Base-by-base conservation (phyloP, 345 rosid genomes). In the Brassica rapa region DNA sequence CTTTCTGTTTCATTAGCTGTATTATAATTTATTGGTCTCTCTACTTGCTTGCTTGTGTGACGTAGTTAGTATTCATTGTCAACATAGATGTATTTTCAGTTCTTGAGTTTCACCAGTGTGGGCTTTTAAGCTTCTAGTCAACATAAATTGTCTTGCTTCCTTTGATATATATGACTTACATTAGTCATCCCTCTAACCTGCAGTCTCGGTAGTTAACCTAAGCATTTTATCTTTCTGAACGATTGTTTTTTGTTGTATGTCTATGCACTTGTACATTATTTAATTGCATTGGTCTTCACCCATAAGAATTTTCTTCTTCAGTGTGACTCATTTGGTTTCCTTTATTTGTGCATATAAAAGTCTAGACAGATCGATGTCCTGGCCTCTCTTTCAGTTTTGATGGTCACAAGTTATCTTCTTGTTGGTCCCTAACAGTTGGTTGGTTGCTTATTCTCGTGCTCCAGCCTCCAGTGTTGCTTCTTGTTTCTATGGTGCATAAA, bases 361-460 rank as follows among this genome's bases (percentile, higher is more conserved):
- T 25, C 51, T 15, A 57, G 37, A 35, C 60, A 41, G 59, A 61
- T n/a, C 37, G 33, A 21, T 71, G 55, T 57, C 60, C 19, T 35
- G 33, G 43, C 64, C 32, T 39, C 14, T 32, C 33, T 41, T 8
- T 24, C 32, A 39, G 56, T 57, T 33, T 56, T 39, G 33, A 33
- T n/a, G 56, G 39, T 37, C 68, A 66, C 59, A 37, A 37, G 55
- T 46, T 14, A 15, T 8, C 66, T 35, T 16, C 59, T 51, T 37
- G 39, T 67, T 25, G 77, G 15, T 53, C 77, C 14, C 69, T 57
- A 6, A 12, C 51, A 51, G 70, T 63, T 39, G 24, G 70, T 63
- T 39, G 24, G 25, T 72, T 39, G 67, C 49, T 68, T 37, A 59
- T 71, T 71, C 55, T 70, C 39, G 73, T 55, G 73, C 49, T 53